These are phyloP conservation scores for Botryotinia calthae DNA, from an alignment of 2,329 filamentous ascomycete species.

Conservation along the genomic window DNA sequence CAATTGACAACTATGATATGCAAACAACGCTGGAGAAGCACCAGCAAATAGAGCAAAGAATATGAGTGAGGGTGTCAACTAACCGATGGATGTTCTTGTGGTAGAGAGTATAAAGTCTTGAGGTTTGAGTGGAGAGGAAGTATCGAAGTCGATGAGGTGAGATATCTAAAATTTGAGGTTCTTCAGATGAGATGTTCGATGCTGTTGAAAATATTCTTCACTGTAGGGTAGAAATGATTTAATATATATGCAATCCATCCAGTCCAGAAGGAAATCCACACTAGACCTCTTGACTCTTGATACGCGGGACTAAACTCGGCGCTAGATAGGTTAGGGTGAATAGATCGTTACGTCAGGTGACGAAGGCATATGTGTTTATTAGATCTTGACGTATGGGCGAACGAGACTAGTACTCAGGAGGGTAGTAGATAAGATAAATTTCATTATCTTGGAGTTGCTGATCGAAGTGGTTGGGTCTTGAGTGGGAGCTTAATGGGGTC, in stretches of 20 bases:
- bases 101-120: background rate
- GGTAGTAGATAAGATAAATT: background rate
- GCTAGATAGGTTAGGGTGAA: background rate
- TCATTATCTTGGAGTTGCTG: background rate
- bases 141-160: background rate
- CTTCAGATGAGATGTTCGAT: background rate
- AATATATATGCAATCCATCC: too few species aligned
- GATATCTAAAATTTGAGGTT: background rate
- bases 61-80: accelerated
- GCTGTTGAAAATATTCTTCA: too few species aligned
- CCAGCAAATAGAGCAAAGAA: background rate
- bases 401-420: too few species aligned
- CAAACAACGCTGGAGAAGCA: background rate
- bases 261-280: background rate
- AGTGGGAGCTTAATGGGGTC: background rate
- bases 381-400: accelerated
- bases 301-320: background rate
- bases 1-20: background rate
- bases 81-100: background rate
- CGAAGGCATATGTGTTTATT: background rate
- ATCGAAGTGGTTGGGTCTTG: background rate
- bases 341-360: background rate
- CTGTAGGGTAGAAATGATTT: too few species aligned
- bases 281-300: background rate
- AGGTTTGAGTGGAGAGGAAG: background rate